Percentiles rank a stretch among this genome's conserved stretches.
phyloP scores from a whole-genome alignment of 441 rosid species.

The Eugenia klotzschiana region DNA sequence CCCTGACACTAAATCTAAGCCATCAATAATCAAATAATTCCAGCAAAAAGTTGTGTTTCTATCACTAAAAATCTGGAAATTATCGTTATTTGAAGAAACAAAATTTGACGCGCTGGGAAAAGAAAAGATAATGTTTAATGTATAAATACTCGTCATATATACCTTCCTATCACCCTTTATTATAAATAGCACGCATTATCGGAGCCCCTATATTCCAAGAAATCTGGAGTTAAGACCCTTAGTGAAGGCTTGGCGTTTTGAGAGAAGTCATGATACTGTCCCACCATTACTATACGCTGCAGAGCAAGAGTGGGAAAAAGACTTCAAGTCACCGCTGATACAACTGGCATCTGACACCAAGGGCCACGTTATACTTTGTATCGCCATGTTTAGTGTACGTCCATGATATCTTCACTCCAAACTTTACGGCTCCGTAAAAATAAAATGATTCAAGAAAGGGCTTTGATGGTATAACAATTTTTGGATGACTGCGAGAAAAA shows the following conservation, averaged over 20 bases:
- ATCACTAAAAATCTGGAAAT: not conserved
- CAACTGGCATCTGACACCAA: not conserved
- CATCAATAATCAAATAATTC: no score
- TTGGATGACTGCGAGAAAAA: no score
- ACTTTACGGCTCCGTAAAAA: no score
- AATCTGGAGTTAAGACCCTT: not conserved
- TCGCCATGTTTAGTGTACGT: no score
- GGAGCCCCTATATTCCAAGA: accelerated
- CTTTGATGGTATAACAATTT: no score
- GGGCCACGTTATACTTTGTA: no score
- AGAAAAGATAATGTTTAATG: not conserved
- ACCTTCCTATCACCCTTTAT: not conserved
- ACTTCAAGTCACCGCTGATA: not conserved
- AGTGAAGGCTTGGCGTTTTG: no score
- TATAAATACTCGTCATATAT: not conserved
- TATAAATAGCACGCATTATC: not conserved
- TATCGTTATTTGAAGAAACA: no score
- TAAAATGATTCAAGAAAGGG: no score
- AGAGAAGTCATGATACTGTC: not conserved
- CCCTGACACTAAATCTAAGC: no score
- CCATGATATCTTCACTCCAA: no score
- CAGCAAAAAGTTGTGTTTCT: not conserved
- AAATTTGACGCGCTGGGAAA: not conserved
- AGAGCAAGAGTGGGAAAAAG: not conserved
- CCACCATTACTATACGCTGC: not conserved